These are phyloP conservation scores for Corynespora cassiicola DNA, from an alignment of 2,329 filamentous ascomycete genomes.

Conservation along the genomic window DNA sequence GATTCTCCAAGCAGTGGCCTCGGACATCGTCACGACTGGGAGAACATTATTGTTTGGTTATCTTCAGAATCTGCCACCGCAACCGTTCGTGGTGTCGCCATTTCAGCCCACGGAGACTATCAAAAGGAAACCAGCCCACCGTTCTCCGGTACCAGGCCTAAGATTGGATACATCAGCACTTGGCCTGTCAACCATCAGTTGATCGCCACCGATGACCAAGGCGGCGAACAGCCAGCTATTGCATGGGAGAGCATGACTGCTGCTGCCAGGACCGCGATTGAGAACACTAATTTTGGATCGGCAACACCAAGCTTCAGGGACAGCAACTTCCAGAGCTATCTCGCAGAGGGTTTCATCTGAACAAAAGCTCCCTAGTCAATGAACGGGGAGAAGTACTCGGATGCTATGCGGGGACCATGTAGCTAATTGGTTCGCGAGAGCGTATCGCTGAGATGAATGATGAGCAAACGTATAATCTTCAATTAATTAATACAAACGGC, in stretches of 20 bases:
- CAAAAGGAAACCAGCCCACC: constrained; percentile 39
- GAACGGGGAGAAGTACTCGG: too few species aligned
- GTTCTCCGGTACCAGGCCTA: constrained; percentile 51
- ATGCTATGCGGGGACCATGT: too few species aligned
- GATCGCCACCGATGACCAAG: constrained; percentile 49
- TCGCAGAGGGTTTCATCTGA: constrained; percentile 40
- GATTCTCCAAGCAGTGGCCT: constrained; percentile 53
- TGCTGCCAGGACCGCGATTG: constrained; percentile 51
- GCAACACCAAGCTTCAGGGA: constrained; percentile 59
- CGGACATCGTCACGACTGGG: constrained; percentile 64
- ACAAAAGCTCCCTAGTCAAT: too few species aligned
- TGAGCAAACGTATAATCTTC: too few species aligned
- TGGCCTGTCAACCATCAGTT: constrained; percentile 58
- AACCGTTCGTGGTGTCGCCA: constrained; percentile 58
- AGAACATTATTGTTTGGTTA: constrained; percentile 62
- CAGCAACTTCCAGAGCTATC: constrained; percentile 53
- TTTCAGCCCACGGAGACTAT: constrained; percentile 59
- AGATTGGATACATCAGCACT: constrained; percentile 57
- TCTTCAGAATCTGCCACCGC: constrained; percentile 46
- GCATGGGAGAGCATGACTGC: constrained; percentile 58
- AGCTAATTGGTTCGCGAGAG: too few species aligned
- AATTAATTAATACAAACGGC: too few species aligned
- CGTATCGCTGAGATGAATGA: too few species aligned
- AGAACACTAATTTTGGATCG: constrained; percentile 54
- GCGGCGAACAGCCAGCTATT: constrained; percentile 55